phyloP scores from a whole-genome alignment of 2,329 filamentous ascomycete genomes.

The Monilinia polystroma region DNA sequence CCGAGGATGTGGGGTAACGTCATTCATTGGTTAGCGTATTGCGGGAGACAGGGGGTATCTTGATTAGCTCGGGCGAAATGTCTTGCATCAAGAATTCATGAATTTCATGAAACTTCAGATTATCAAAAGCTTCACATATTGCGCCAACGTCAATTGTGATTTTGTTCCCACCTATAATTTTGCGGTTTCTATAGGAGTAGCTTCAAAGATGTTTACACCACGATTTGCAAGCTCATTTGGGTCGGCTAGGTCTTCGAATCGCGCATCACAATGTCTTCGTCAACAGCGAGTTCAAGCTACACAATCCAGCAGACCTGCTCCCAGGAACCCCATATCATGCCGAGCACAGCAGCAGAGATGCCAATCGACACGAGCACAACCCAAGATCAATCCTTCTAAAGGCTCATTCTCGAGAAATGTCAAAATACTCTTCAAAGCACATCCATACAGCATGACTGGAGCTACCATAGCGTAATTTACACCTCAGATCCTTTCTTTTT shows the following conservation, averaged over 20 bases:
- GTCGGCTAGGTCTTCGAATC: slow-evolving; percentile 26
- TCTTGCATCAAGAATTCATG: slow-evolving; percentile 11
- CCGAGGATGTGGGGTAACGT: slow-evolving; percentile 23
- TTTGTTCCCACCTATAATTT: not conserved
- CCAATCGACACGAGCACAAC: slow-evolving; percentile 30
- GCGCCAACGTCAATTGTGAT: slow-evolving; percentile 8
- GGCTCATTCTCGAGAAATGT: slow-evolving; percentile 21
- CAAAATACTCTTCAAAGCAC: slow-evolving; percentile 33
- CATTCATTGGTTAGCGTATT: slow-evolving; percentile 16
- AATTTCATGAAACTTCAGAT: slow-evolving; percentile 1
- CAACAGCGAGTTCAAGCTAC: slow-evolving; percentile 31
- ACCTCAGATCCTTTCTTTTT: not conserved
- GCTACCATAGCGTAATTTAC: slow-evolving; percentile 34
- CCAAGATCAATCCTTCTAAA: slow-evolving; percentile 7
- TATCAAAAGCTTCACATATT: slow-evolving; percentile 8
- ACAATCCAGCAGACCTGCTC: slow-evolving; percentile 14
- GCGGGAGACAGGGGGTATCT: slow-evolving; percentile 14
- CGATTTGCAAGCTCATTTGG: slow-evolving; percentile 30
- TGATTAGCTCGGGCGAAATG: slow-evolving; percentile 10
- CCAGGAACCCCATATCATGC: slow-evolving; percentile 9
- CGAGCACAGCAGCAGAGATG: slow-evolving; percentile 33
- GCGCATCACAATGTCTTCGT: slow-evolving; percentile 35
- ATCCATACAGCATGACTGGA: slow-evolving; percentile 37
- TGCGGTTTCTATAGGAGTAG: not conserved
- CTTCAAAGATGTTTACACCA: slow-evolving; percentile 34